Evolutionary conservation across 306 rosid genomes (phyloP), one percentile per base, ranked within the genome.

Genomic region (Quillaja saponaria): DNA sequence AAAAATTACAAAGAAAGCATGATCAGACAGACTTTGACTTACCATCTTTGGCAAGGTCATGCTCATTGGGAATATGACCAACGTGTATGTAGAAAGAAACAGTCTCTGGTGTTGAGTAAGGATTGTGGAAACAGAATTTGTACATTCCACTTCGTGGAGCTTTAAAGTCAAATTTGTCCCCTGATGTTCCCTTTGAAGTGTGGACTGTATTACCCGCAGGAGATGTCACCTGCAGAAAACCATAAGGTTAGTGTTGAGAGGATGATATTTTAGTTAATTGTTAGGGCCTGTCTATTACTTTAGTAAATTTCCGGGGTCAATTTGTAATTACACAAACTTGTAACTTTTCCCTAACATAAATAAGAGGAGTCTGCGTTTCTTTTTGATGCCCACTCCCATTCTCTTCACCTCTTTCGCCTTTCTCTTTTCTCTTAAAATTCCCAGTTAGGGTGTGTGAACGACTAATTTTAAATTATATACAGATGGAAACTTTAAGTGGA

Each of bases 81-180:
- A 89, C 86, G 66, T 94, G 99, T 25, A 94, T 87, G 85, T 94
- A 80, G 83, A 94, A 94, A 56, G 99, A 94, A 76, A 94, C 96
- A 7, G 99, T 94, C 85, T 94, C 99, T 0, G 99, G 97, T 28
- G 97, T 87, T 0, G 99, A 87, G 84, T 89, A 76, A 5, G 99
- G 88, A 82, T 94, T 94, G 55, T 87, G 96, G 52, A 94, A 94
- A 72, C 99, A 94, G 63, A 94, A 94, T 69, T 85, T 94, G 57
- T 85, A 89, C 97, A 89, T 94, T 80, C 99, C 99, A 47, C 80
- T 82, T 47, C 73, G 63, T 13, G 97, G 95, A 73, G 99, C 99
- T 73, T 85, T 89, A 68, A 87, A 86, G 50, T 72, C 74, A 81
- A 94, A 94, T 76, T 94, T 94, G 45, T 87, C 99, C 0, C 97